Evolutionary conservation across 2,329 filamentous ascomycete species (phyloP).

Genomic region (Fusarium bactridioides): DNA sequence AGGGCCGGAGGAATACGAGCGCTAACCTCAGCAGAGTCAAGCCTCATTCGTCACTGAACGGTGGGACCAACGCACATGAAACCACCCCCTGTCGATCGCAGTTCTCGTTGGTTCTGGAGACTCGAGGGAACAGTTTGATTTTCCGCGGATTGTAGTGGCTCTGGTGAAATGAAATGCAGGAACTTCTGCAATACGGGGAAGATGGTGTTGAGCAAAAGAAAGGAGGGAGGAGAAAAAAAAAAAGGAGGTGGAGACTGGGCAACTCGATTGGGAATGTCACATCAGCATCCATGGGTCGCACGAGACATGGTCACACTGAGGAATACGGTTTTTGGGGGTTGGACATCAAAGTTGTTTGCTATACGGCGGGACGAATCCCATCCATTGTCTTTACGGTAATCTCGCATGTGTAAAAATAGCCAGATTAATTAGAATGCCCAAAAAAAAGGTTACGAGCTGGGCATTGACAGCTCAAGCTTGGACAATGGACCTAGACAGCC

Average conservation of each 20-base stretch:
- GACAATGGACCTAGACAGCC: background rate
- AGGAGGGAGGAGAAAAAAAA: background rate
- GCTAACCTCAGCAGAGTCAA: background rate
- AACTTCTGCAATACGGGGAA: background rate
- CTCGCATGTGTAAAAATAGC: background rate
- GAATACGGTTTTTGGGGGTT: background rate
- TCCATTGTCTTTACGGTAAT: background rate
- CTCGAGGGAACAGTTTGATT: background rate
- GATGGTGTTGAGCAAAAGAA: background rate
- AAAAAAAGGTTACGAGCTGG: background rate
- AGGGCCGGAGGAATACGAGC: slow-evolving; percentile 1
- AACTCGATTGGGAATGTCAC: slow-evolving; percentile 4
- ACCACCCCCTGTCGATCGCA: slow-evolving; percentile 18
- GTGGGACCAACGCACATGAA: slow-evolving; percentile 14
- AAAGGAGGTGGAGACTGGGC: slow-evolving; percentile 1
- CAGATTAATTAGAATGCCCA: background rate
- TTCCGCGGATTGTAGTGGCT: no score
- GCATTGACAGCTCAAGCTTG: background rate
- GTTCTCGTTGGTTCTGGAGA: background rate
- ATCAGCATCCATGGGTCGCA: background rate
- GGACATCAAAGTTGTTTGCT: background rate
- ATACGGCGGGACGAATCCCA: background rate
- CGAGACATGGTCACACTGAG: background rate
- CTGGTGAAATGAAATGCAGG: background rate
- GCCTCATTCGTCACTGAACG: background rate